Evolutionary conservation across 2,329 filamentous ascomycete species (phyloP), one percentile per base, ranked within the genome.

Genomic region (Leptographium wingfieldii): DNA sequence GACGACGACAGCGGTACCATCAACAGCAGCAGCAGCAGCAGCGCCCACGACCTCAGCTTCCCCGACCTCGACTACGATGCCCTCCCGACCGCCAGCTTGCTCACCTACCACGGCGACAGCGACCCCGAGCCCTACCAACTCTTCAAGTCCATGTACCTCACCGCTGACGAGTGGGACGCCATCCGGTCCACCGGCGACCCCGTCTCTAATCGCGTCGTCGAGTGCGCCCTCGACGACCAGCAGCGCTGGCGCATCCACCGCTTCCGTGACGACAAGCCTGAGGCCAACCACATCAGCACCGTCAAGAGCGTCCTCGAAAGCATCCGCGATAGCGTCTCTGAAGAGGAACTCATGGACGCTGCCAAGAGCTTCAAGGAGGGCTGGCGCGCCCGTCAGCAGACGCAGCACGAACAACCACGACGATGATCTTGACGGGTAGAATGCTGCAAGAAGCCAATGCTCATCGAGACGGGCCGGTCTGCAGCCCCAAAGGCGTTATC

Each of bases 261-360:
- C 35, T 92, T 96, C 72, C 82, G 94, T 58, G 92, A 97, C 68
- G 94, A 99, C 73, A 99, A 99, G 74, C 77, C 79, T 33, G 87
- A 96, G 65, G 91, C 89, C 0, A 99, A 99, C 68, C 92, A 97
- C 72, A 86, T 88, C 62, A 85, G 77, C 22, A 92, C 89, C 0
- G 90, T 96, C 1, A 78, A 85, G 31, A 95, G 88, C 69, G 94
- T 99, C 4, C 80, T 96, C 61, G 86, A 92, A 65, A 95, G 90
- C 72, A 97, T 99, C 66, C 80, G 84, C 62, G 90, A 96, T 68
- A 85, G 84, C 1, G 90, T 99, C 12, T 88, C 84, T 0, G 84
- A 96, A 72, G 79, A 88, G 60, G 91, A 99, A 68, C 77, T 99
- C 40, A 79, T 92, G 54, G 79, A 74, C 2, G 79, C 82, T 0